Conservation (phyloP, 1,139 yeast species). For the Diutina ranongensis region DNA sequence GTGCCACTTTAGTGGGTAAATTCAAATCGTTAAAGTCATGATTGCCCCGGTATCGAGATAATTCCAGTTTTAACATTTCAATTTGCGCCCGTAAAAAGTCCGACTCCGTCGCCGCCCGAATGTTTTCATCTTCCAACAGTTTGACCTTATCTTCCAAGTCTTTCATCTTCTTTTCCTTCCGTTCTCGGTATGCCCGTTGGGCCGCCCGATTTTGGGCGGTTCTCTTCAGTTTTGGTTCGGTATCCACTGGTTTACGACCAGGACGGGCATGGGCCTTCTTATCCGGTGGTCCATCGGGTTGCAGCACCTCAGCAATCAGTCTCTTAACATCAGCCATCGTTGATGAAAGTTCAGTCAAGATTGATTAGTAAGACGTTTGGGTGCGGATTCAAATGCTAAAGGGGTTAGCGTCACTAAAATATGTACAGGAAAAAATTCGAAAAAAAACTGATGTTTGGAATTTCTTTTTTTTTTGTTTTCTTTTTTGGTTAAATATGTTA, state of each 20-base stretch:
- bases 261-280: slow-evolving; percentile 12
- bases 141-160: slow-evolving; percentile 75
- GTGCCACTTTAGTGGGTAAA: slow-evolving; percentile 6
- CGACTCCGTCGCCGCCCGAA: slow-evolving; percentile 53
- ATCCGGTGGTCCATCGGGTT: neutral
- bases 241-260: slow-evolving; percentile 61
- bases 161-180: slow-evolving; percentile 79
- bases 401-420: neutral
- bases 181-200: slow-evolving; percentile 89
- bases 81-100: slow-evolving; percentile 71
- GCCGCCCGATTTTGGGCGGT: slow-evolving; percentile 98
- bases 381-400: neutral
- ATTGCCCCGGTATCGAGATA: slow-evolving; percentile 49
- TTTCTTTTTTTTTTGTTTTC: no score
- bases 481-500: no score
- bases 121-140: slow-evolving; percentile 57
- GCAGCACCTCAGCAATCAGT: neutral
- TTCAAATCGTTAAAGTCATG: slow-evolving; percentile 23
- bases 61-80: slow-evolving; percentile 58
- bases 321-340: slow-evolving; percentile 1
- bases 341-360: neutral
- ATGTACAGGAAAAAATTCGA: neutral
- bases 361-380: neutral
- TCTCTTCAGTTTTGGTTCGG: slow-evolving; percentile 76
- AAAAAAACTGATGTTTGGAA: no score